Evolutionary conservation across 2,329 filamentous ascomycete genomes (phyloP).

Genomic region (Cordyceps sp.): DNA sequence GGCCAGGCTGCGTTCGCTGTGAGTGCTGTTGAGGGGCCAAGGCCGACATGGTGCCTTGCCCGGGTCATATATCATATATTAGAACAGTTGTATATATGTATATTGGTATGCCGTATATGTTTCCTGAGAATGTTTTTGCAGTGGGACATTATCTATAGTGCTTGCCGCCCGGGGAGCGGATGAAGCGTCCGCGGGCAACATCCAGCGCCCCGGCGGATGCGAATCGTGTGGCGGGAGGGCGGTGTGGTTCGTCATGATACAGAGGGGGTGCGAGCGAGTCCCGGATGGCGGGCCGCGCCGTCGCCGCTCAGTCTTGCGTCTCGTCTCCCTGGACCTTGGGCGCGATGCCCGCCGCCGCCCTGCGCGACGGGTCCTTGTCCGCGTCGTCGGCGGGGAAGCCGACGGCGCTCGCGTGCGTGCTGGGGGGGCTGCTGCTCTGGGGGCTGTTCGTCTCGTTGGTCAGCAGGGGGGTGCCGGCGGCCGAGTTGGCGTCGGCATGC

Average conservation of each 20-base stretch:
- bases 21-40: no score
- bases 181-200: no score
- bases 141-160: slow-evolving; percentile 3
- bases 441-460: slow-evolving; percentile 55
- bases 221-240: no score
- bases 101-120: slow-evolving; percentile 7
- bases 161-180: neutral
- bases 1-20: no score
- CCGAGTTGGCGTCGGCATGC: slow-evolving; percentile 32
- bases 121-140: slow-evolving; percentile 3
- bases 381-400: slow-evolving; percentile 18
- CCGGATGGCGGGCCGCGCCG: no score
- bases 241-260: neutral
- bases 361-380: no score
- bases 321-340: slow-evolving; percentile 12
- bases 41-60: no score
- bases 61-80: no score
- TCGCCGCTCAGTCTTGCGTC: neutral
- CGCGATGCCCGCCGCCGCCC: slow-evolving; percentile 7
- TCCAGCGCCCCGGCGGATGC: no score
- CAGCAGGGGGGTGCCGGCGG: slow-evolving; percentile 46
- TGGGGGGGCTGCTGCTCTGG: slow-evolving; percentile 48
- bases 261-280: neutral
- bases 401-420: slow-evolving; percentile 40
- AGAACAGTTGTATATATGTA: slow-evolving; percentile 4